A percentile compares a stretch with the other conserved stretches of the same genome.
These are phyloP conservation scores for Falciphora oryzae DNA, from an alignment of 2,329 filamentous ascomycete species.

Conservation along the genomic window DNA sequence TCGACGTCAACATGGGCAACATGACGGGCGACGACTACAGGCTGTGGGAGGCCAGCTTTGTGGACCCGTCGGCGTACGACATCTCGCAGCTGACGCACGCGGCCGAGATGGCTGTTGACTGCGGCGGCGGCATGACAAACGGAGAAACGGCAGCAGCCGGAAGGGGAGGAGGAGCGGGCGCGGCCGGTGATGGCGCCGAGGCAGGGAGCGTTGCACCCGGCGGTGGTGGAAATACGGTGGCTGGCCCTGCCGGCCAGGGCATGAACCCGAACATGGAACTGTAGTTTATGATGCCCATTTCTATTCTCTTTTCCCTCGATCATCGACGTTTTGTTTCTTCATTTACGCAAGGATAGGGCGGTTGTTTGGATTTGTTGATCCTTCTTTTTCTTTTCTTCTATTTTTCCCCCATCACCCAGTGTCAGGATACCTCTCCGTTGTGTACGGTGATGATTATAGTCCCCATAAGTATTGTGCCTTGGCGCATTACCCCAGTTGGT, in stretches of 20 bases:
- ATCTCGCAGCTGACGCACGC: conserved; percentile 24
- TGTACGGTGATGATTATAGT: no score
- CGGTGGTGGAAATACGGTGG: neutral
- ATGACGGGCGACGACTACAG: conserved; percentile 25
- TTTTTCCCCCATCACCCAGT: no score
- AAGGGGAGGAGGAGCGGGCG: no score
- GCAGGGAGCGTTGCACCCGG: no score
- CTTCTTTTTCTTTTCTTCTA: no score
- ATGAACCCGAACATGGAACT: neutral
- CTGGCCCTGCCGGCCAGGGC: neutral
- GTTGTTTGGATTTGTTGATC: no score
- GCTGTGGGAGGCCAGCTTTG: conserved; percentile 33
- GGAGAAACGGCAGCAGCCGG: neutral
- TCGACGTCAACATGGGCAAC: conserved; percentile 22
- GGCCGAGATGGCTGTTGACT: conserved; percentile 15
- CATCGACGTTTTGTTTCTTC: neutral
- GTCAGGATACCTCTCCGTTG: no score
- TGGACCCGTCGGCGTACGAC: conserved; percentile 26
- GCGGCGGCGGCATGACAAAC: neutral
- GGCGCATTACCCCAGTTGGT: no score
- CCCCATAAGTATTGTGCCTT: no score
- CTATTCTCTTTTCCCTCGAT: neutral
- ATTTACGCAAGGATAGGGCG: no score
- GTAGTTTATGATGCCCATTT: neutral
- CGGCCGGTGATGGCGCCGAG: neutral